Conservation (phyloP, 2,329 filamentous ascomycete species). For the Neocatenulostroma microsporum region DNA sequence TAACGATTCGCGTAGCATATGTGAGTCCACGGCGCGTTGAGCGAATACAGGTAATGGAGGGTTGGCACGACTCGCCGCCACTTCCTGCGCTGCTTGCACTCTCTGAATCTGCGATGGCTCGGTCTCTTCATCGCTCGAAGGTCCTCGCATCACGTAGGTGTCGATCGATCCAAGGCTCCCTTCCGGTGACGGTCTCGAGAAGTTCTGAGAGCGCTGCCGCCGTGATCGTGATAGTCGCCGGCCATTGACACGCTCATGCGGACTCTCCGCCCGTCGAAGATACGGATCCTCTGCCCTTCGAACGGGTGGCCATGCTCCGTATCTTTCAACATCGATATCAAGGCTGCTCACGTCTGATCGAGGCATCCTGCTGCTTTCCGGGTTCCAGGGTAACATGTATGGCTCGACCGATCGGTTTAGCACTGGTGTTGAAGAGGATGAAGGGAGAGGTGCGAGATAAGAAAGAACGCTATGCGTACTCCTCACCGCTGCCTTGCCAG, state of each 20-base stretch:
- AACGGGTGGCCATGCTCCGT: no score
- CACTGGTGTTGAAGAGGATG: no score
- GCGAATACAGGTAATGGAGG: constrained; percentile 1
- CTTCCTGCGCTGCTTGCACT: background rate
- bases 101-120: background rate
- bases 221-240: background rate
- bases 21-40: background rate
- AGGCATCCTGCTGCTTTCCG: no score
- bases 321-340: no score
- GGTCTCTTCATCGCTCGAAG: background rate
- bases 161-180: constrained; percentile 2
- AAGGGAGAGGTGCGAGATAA: no score
- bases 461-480: no score
- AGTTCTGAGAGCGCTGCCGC: constrained; percentile 3
- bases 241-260: no score
- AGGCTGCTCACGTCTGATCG: background rate
- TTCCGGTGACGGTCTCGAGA: constrained; percentile 3
- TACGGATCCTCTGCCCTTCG: no score
- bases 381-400: no score
- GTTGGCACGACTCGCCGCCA: background rate
- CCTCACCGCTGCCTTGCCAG: no score
- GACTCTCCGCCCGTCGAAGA: no score
- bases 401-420: no score
- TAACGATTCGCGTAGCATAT: background rate
- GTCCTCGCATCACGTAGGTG: background rate